Percentiles rank a stretch among this genome's conserved stretches.
Conservation (phyloP, 257 asterid genomes). For the Solanum microdontum region DNA sequence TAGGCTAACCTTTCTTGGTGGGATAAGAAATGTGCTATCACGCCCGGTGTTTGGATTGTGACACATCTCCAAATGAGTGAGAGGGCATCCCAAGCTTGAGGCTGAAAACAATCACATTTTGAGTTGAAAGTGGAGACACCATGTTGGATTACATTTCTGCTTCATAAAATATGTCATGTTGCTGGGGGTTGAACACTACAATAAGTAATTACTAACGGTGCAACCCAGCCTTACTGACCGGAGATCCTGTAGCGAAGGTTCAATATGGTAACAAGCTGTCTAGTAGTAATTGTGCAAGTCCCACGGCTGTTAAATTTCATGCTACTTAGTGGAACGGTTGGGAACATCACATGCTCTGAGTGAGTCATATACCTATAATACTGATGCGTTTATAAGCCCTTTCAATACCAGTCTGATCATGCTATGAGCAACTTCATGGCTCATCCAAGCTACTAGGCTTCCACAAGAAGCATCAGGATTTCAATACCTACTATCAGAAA, state of each 20-base stretch:
- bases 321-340: background rate
- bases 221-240: too few species aligned
- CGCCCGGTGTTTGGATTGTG: background rate
- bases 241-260: too few species aligned
- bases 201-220: too few species aligned
- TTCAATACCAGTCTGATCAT: background rate
- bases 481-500: background rate
- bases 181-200: background rate
- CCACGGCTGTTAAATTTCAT: background rate
- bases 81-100: background rate
- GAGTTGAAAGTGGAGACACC: background rate
- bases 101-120: background rate
- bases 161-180: background rate
- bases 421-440: background rate
- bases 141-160: background rate
- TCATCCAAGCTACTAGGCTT: background rate
- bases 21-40: too few species aligned
- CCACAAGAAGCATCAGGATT: background rate
- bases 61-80: background rate
- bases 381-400: background rate
- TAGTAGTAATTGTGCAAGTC: background rate
- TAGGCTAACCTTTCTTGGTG: too few species aligned
- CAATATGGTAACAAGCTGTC: too few species aligned
- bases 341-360: background rate
- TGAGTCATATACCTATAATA: background rate